phyloP scores from a whole-genome alignment of 345 rosid species.

The Atalantia buxifolia region DNA sequence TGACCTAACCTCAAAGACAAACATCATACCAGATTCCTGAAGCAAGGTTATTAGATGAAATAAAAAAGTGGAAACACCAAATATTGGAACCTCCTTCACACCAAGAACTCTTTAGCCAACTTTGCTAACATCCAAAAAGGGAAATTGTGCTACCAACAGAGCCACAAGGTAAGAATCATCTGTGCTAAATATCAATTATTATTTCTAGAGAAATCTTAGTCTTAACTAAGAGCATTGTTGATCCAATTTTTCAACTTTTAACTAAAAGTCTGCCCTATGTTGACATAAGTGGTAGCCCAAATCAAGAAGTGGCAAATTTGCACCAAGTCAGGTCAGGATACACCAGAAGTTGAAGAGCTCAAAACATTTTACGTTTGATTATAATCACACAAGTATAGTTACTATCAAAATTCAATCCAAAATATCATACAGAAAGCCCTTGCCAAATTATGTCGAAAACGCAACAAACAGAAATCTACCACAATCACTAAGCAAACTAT shows the following conservation, averaged over 20 bases:
- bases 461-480: background rate
- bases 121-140: background rate
- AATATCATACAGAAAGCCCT: background rate
- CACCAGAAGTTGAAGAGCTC: background rate
- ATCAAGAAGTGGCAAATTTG: background rate
- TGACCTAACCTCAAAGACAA: background rate
- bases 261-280: background rate
- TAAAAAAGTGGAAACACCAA: background rate
- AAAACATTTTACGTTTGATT: background rate
- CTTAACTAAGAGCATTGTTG: background rate
- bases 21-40: background rate
- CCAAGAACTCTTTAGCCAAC: background rate
- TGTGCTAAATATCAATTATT: background rate
- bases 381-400: background rate
- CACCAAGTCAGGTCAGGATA: background rate
- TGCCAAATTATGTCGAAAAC: background rate
- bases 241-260: background rate
- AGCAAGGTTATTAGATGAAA: background rate
- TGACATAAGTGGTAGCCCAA: background rate
- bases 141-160: background rate
- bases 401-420: background rate
- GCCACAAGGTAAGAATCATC: background rate
- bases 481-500: background rate
- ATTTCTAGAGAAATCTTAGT: background rate
- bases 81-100: background rate